A percentile compares a stretch with the other conserved stretches of the same genome.
These are phyloP conservation scores for Lonicera japonica DNA, from an alignment of 129 eudicot species.

Conservation along the genomic window DNA sequence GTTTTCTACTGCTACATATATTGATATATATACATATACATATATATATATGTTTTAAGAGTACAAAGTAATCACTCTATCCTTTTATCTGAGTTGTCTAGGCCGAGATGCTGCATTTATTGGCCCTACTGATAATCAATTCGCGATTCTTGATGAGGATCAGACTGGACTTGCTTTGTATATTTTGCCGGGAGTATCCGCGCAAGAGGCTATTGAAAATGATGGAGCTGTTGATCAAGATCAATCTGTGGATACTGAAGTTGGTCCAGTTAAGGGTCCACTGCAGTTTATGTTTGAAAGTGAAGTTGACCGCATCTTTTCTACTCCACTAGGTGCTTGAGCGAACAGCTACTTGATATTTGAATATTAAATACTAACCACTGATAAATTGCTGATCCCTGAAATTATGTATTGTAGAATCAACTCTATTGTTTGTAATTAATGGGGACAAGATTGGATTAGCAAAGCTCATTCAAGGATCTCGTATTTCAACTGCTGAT, in stretches of 20 bases:
- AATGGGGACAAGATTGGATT: conserved; percentile 90
- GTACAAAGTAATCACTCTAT: neutral
- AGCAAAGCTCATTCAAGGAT: conserved; percentile 85
- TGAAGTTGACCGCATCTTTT: conserved; percentile 92
- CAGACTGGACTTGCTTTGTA: conserved; percentile 70
- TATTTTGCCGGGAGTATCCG: conserved; percentile 66
- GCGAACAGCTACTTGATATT: conserved; percentile 13
- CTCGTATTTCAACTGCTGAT: conserved; percentile 69
- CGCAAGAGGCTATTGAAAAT: conserved; percentile 57
- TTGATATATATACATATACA: neutral
- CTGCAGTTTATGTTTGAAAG: conserved; percentile 76
- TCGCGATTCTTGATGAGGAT: conserved; percentile 91
- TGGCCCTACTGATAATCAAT: conserved; percentile 83
- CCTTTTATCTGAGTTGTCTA: conserved; percentile 19
- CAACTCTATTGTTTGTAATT: conserved; percentile 83
- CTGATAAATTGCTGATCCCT: conserved; percentile 25
- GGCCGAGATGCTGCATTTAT: conserved; percentile 94
- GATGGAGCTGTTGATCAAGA: conserved; percentile 40
- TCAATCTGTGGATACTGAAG: conserved; percentile 51
- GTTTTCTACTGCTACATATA: conserved; percentile 10
- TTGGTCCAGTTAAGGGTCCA: conserved; percentile 77
- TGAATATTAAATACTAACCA: conserved; percentile 4
- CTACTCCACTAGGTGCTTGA: conserved; percentile 84
- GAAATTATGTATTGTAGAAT: conserved; percentile 49
- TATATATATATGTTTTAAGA: neutral